Percentiles rank a stretch among this genome's conserved stretches.
Conservation (phyloP, 306 rosid genomes). For the Cicer cuneatum region DNA sequence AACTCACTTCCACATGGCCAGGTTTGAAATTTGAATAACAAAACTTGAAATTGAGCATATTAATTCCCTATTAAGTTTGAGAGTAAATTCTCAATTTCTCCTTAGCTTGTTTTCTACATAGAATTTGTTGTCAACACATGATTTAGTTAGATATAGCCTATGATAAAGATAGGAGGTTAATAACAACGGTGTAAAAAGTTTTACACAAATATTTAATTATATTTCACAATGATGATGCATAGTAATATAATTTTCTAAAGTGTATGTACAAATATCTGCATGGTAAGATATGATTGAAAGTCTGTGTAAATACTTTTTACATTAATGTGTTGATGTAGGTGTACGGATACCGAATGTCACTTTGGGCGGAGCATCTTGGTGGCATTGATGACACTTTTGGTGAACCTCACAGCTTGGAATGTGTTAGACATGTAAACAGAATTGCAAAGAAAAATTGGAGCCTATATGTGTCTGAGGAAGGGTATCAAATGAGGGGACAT, state of each 20-base stretch:
- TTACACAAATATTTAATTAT: no score
- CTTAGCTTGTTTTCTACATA: no score
- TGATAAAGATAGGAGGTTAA: no score
- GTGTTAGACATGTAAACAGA: conserved; percentile 51
- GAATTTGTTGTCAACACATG: no score
- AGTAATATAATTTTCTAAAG: no score
- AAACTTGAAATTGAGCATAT: not conserved
- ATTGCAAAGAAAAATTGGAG: conserved; percentile 60
- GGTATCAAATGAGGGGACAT: conserved; percentile 55
- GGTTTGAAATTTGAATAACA: conserved; percentile 50
- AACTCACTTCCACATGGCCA: conserved; percentile 69
- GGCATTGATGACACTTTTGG: conserved; percentile 45
- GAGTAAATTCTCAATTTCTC: no score
- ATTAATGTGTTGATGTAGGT: conserved; percentile 47
- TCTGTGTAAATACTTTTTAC: not conserved
- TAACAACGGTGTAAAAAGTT: no score
- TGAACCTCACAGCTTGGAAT: conserved; percentile 59
- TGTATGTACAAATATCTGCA: no score
- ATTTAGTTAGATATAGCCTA: no score
- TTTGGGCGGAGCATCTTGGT: conserved; percentile 74
- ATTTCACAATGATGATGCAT: no score
- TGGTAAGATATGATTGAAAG: no score
- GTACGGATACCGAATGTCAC: conserved; percentile 74
- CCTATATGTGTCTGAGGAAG: conserved; percentile 57
- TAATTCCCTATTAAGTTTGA: no score